Evolutionary conservation across 2,329 filamentous ascomycete genomes (phyloP).

Genomic region (Cladosporium sphaerospermum): DNA sequence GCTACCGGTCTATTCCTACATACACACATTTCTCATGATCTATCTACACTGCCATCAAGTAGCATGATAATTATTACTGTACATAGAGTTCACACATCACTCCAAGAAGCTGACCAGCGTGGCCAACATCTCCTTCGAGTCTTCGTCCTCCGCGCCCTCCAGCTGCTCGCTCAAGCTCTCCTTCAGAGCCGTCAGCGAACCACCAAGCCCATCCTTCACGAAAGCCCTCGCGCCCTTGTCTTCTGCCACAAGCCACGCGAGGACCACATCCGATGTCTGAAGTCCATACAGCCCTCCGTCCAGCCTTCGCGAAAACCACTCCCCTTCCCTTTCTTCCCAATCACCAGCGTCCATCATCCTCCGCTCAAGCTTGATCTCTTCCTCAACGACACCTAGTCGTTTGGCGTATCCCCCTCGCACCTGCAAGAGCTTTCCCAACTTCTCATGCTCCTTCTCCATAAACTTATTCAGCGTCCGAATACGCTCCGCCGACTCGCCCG

Average conservation of each 20-base stretch:
- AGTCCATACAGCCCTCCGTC: constrained; percentile 80
- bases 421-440: constrained; percentile 65
- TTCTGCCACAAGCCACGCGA: constrained; percentile 90
- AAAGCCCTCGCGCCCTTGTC: constrained; percentile 66
- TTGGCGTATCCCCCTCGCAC: constrained; percentile 65
- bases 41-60: no score
- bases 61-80: no score
- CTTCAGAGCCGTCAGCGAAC: constrained; percentile 57
- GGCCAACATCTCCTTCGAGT: constrained; percentile 58
- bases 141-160: constrained; percentile 46
- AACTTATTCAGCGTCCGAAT: constrained; percentile 90
- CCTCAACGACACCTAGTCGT: constrained; percentile 57
- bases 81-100: not conserved
- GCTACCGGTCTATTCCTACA: no score
- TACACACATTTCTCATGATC: no score
- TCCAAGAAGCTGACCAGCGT: constrained; percentile 46
- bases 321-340: constrained; percentile 55
- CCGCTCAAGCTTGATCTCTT: constrained; percentile 55
- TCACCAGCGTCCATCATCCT: constrained; percentile 51
- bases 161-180: constrained; percentile 65
- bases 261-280: constrained; percentile 74
- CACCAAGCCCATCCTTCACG: constrained; percentile 55
- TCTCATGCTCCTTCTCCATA: constrained; percentile 88
- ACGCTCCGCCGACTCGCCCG: constrained; percentile 67
- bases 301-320: constrained; percentile 68